Evolutionary conservation across 148 eudicot genomes (phyloP).

Genomic region (Cornus florida): DNA sequence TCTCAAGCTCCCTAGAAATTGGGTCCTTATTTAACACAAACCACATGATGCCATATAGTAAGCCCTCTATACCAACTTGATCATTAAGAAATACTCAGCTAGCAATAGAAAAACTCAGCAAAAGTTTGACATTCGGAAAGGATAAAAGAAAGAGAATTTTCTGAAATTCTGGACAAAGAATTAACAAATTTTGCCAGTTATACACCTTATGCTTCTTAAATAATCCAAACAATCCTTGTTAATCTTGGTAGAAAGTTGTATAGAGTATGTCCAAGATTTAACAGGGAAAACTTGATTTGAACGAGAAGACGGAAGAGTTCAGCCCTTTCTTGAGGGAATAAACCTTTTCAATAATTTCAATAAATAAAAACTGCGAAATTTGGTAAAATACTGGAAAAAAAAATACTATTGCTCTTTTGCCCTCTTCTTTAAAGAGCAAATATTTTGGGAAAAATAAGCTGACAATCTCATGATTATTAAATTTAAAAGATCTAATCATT

Average conservation of each 20-base stretch:
- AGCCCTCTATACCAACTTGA: not conserved
- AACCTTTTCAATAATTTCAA: no score
- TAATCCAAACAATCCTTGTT: not conserved
- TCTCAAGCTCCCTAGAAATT: not conserved
- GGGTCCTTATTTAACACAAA: not conserved
- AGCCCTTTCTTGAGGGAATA: no score
- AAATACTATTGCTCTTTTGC: no score
- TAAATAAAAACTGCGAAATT: no score
- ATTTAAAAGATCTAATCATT: not conserved
- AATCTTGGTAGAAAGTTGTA: no score
- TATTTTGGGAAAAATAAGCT: not conserved
- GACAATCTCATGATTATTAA: not conserved
- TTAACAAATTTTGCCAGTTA: not conserved
- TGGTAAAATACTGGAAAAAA: no score
- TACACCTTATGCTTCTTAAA: not conserved
- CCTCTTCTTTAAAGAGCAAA: no score
- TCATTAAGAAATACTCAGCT: no score
- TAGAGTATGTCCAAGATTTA: no score
- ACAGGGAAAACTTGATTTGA: no score
- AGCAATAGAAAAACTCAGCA: not conserved
- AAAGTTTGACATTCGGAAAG: not conserved
- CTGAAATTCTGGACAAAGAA: not conserved
- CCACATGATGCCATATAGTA: not conserved
- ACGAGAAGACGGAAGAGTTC: no score
- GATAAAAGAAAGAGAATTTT: not conserved